Percentiles rank a stretch among this genome's conserved stretches.
phyloP scores from a whole-genome alignment of 495 filamentous ascomycete genomes.

The Clohesyomyces aquaticus region DNA sequence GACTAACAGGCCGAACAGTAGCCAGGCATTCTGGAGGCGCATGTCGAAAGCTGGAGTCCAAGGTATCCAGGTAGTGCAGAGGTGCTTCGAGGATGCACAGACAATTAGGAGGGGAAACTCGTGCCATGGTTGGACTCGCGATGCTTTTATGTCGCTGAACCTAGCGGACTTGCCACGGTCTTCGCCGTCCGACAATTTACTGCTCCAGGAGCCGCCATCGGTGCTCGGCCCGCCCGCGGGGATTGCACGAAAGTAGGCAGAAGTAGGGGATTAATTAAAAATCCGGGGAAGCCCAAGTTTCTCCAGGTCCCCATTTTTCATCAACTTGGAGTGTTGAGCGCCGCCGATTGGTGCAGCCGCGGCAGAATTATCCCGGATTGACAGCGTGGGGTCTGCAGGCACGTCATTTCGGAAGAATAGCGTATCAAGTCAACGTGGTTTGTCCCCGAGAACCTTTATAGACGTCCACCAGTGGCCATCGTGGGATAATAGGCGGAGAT shows the following conservation, averaged over 20 bases:
- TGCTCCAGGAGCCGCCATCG: background rate
- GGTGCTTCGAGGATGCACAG: background rate
- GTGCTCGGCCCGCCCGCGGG: background rate
- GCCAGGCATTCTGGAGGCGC: background rate
- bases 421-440: background rate
- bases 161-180: background rate
- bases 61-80: background rate
- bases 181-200: background rate
- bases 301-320: background rate
- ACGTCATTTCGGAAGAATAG: background rate
- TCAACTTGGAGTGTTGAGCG: background rate
- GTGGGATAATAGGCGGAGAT: background rate
- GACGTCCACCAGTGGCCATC: background rate
- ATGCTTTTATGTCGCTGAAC: background rate
- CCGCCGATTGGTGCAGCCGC: constrained; percentile 17
- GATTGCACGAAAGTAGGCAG: background rate
- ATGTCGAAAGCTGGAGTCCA: background rate
- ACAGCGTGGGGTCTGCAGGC: background rate
- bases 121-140: background rate
- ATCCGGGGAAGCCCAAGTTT: background rate
- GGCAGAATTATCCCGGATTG: constrained; percentile 12
- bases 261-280: background rate
- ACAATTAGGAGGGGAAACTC: background rate
- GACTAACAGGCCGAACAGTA: background rate
- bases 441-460: background rate